Conservation (phyloP, 192 early-diverging fungal genomes). For the Pilobolus umbonatus region DNA sequence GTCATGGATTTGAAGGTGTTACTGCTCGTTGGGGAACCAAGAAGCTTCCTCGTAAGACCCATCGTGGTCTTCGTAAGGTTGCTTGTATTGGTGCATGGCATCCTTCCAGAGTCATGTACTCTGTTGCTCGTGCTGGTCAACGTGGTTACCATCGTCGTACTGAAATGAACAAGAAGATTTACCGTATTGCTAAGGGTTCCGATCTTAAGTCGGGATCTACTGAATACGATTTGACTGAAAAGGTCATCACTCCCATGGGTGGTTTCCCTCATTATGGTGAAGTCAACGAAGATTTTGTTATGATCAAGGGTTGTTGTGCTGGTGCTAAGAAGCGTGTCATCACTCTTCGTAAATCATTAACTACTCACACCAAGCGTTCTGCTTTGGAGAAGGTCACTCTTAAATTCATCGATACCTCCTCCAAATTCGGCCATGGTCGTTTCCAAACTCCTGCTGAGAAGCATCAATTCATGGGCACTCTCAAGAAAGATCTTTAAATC, state of each 20-base stretch:
- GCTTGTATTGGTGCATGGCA: constrained; percentile 99
- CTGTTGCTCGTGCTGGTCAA: constrained; percentile 99
- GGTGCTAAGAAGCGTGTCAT: constrained; percentile 97
- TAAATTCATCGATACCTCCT: constrained; percentile 99
- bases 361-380: constrained; percentile 94
- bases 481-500: constrained; percentile 77
- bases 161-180: constrained; percentile 99
- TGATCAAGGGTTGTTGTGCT: constrained; percentile 96
- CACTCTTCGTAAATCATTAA: constrained; percentile 97
- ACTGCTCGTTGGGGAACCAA: constrained; percentile 99
- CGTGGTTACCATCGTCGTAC: constrained; percentile 99
- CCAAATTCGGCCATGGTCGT: constrained; percentile 99
- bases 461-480: constrained; percentile 85
- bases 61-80: constrained; percentile 99
- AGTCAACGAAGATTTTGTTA: constrained; percentile 96
- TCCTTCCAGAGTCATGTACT: constrained; percentile 96
- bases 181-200: constrained; percentile 90
- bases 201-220: constrained; percentile 83
- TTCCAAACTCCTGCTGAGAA: constrained; percentile 99
- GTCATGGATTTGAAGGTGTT: constrained; percentile 99
- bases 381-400: constrained; percentile 92
- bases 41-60: constrained; percentile 99
- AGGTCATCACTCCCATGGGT: constrained; percentile 96
- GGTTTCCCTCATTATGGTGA: constrained; percentile 99
- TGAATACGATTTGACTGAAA: constrained; percentile 94